Conservation (phyloP, 805 yeast species). For the Teunomyces barrocoloradensis region DNA sequence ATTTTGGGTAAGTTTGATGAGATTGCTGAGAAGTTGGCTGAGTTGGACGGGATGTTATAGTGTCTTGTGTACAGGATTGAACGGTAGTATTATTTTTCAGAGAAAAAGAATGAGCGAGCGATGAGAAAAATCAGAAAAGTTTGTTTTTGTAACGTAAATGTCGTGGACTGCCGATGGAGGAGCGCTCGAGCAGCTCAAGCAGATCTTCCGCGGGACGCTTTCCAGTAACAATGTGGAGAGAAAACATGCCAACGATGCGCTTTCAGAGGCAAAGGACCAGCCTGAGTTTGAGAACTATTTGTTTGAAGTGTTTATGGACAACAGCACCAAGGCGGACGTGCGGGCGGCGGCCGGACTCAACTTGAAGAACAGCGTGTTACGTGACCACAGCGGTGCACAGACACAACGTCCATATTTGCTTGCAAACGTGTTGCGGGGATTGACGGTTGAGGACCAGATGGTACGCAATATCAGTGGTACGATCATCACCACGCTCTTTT, state of each 20-base stretch:
- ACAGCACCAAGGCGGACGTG: slow-evolving; percentile 46
- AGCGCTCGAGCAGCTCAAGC: slow-evolving; percentile 61
- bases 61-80: background rate
- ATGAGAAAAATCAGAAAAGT: background rate
- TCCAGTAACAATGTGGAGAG: slow-evolving; percentile 57
- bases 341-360: slow-evolving; percentile 88
- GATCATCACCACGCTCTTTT: slow-evolving; percentile 79
- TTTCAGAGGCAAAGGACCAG: slow-evolving; percentile 64
- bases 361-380: slow-evolving; percentile 68
- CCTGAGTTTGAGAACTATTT: slow-evolving; percentile 83
- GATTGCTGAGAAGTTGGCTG: slow-evolving; percentile 41
- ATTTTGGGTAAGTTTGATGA: slow-evolving; percentile 49
- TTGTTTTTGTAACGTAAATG: slow-evolving; percentile 18
- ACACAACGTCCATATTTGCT: slow-evolving; percentile 26
- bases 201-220: slow-evolving; percentile 68
- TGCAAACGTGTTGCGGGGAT: slow-evolving; percentile 50
- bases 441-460: slow-evolving; percentile 52
- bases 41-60: slow-evolving; percentile 24
- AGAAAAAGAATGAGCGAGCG: background rate
- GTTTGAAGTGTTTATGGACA: slow-evolving; percentile 63
- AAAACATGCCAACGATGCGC: slow-evolving; percentile 66
- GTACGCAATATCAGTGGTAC: slow-evolving; percentile 89
- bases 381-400: background rate
- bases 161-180: slow-evolving; percentile 70
- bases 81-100: background rate